These are phyloP conservation scores for Phaeoacremonium minimum DNA, from an alignment of 2,329 filamentous ascomycete genomes.

Conservation along the genomic window DNA sequence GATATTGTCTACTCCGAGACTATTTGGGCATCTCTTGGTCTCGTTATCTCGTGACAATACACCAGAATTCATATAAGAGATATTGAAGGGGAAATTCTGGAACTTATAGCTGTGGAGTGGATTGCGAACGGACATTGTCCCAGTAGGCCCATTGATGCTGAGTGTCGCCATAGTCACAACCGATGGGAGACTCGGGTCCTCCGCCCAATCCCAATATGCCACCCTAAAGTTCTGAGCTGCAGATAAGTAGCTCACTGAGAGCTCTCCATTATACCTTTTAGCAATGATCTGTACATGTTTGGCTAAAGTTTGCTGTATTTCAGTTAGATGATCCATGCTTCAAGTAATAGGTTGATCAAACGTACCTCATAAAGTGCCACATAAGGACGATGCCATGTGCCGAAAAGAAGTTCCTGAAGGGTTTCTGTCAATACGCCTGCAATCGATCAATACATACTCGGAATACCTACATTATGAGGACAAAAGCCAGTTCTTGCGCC, in stretches of 20 bases:
- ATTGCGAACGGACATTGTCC: slow-evolving; percentile 31
- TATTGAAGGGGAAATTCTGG: slow-evolving; percentile 31
- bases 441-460: too few species aligned
- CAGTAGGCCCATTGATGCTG: slow-evolving; percentile 15
- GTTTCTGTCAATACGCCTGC: too few species aligned
- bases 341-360: too few species aligned
- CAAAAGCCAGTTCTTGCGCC: slow-evolving; percentile 35
- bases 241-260: slow-evolving; percentile 30
- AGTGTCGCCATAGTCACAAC: slow-evolving; percentile 24
- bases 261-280: slow-evolving; percentile 29
- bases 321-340: neutral
- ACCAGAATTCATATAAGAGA: slow-evolving; percentile 17
- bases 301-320: slow-evolving; percentile 48
- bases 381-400: slow-evolving; percentile 54
- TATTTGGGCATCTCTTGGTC: slow-evolving; percentile 33
- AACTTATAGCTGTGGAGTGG: slow-evolving; percentile 50
- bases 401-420: slow-evolving; percentile 45
- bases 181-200: slow-evolving; percentile 33
- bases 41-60: slow-evolving; percentile 20
- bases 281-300: slow-evolving; percentile 41
- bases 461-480: slow-evolving; percentile 39
- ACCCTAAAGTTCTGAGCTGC: slow-evolving; percentile 42
- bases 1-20: slow-evolving; percentile 30
- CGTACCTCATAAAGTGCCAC: slow-evolving; percentile 49
- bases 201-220: slow-evolving; percentile 54